A percentile compares a stretch with the other conserved stretches of the same genome.
phyloP scores from a whole-genome alignment of 257 asterid species.

The Nicotiana attenuata region DNA sequence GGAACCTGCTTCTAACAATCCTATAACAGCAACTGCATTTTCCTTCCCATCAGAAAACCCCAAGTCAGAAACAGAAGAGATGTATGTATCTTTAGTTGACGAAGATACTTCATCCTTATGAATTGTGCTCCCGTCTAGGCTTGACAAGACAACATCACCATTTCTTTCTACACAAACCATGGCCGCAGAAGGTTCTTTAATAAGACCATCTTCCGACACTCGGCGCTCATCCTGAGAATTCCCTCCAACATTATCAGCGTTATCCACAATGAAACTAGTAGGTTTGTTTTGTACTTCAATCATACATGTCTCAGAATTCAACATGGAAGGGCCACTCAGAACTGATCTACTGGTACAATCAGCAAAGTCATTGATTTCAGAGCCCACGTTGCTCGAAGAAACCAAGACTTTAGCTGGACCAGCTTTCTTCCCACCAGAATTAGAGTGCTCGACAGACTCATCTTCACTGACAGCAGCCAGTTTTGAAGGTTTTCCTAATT shows the following conservation, averaged over 20 bases:
- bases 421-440: slow-evolving; percentile 21
- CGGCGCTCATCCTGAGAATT: slow-evolving; percentile 16
- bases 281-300: slow-evolving; percentile 15
- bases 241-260: slow-evolving; percentile 12
- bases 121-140: slow-evolving; percentile 18
- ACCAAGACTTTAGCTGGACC: slow-evolving; percentile 23
- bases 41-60: slow-evolving; percentile 24
- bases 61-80: slow-evolving; percentile 26
- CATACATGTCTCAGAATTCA: slow-evolving; percentile 17
- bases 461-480: slow-evolving; percentile 20
- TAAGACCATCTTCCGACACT: slow-evolving; percentile 14
- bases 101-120: slow-evolving; percentile 15
- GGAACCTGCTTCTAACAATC: slow-evolving; percentile 25
- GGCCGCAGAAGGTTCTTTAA: slow-evolving; percentile 20
- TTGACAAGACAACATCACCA: slow-evolving; percentile 21
- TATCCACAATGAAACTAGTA: slow-evolving; percentile 13
- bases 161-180: slow-evolving; percentile 19
- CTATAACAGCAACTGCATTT: slow-evolving; percentile 17
- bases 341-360: slow-evolving; percentile 12
- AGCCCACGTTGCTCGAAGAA: slow-evolving; percentile 2
- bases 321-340: slow-evolving; percentile 18
- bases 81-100: slow-evolving; percentile 17
- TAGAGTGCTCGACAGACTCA: slow-evolving; percentile 10
- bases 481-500: slow-evolving; percentile 13
- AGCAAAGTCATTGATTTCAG: slow-evolving; percentile 23